phyloP scores from a whole-genome alignment of 2,329 filamentous ascomycete genomes.

The Zymoseptoria passerinii region DNA sequence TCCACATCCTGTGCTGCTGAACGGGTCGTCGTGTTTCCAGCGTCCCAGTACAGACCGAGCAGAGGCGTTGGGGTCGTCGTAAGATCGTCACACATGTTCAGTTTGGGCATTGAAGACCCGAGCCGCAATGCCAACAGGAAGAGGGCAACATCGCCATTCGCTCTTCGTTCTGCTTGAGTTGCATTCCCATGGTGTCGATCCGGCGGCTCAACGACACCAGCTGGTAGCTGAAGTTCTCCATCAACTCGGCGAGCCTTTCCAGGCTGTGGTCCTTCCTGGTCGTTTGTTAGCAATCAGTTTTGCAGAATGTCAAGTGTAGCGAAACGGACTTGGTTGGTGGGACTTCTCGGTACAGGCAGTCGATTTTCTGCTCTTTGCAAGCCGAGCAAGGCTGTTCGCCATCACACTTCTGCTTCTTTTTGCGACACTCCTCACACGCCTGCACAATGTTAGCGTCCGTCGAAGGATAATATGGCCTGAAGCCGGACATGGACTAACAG shows the following conservation, averaged over 20 bases:
- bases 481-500: constrained; percentile 7
- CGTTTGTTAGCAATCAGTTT: background rate
- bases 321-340: constrained; percentile 16
- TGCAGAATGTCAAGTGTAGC: background rate
- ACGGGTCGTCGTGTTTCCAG: background rate
- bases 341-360: constrained; percentile 19
- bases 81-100: background rate
- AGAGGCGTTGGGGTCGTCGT: background rate
- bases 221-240: background rate
- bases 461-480: background rate
- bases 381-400: constrained; percentile 16
- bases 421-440: constrained; percentile 20
- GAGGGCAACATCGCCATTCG: background rate
- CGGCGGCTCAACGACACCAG: background rate
- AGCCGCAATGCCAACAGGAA: background rate
- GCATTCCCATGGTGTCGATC: background rate
- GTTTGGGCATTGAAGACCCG: background rate
- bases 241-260: background rate
- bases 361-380: constrained; percentile 19
- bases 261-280: constrained; percentile 1
- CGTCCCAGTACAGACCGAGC: background rate
- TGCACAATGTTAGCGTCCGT: background rate
- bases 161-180: background rate
- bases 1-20: background rate
- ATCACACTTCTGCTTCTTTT: constrained; percentile 20